These are phyloP conservation scores for Sugiyamaella americana DNA, from an alignment of 805 yeast genomes.

Conservation along the genomic window DNA sequence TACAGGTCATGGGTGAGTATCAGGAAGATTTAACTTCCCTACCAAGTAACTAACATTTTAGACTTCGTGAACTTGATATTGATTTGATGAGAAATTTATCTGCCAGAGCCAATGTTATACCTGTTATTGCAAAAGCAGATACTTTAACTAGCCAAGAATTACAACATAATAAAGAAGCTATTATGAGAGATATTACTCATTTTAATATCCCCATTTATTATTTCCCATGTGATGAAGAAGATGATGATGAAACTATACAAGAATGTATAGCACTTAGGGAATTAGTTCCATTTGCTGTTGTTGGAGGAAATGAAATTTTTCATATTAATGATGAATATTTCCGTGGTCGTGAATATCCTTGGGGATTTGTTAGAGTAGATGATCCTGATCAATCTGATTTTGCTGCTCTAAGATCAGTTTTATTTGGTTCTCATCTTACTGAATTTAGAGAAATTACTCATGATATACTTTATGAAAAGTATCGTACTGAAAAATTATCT, in stretches of 20 bases:
- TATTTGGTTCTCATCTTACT: slow-evolving; percentile 70
- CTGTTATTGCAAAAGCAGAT: slow-evolving; percentile 78
- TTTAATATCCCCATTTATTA: slow-evolving; percentile 62
- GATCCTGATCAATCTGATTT: slow-evolving; percentile 31
- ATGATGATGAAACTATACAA: slow-evolving; percentile 35
- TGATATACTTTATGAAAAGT: slow-evolving; percentile 67
- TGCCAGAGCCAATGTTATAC: slow-evolving; percentile 66
- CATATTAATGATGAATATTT: slow-evolving; percentile 26
- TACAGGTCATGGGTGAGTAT: slow-evolving; percentile 36
- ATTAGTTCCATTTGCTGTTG: slow-evolving; percentile 55
- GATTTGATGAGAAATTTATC: slow-evolving; percentile 64
- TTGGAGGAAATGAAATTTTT: slow-evolving; percentile 32
- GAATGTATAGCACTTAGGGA: slow-evolving; percentile 36
- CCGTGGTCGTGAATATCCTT: slow-evolving; percentile 46
- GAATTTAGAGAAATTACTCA: slow-evolving; percentile 79
- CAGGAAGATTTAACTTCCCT: background rate
- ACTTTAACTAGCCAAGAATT: slow-evolving; percentile 64
- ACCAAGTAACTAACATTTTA: background rate
- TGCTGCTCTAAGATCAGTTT: slow-evolving; percentile 48
- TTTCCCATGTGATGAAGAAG: slow-evolving; percentile 64
- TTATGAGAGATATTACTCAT: slow-evolving; percentile 50
- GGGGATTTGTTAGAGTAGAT: slow-evolving; percentile 49
- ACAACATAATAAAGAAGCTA: slow-evolving; percentile 43
- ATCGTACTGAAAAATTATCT: slow-evolving; percentile 56
- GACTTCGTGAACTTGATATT: slow-evolving; percentile 60